Percentiles rank a stretch among this genome's conserved stretches.
Conservation (phyloP, 1,284 basidiomycete genomes). For the Ustilago trichophora region DNA sequence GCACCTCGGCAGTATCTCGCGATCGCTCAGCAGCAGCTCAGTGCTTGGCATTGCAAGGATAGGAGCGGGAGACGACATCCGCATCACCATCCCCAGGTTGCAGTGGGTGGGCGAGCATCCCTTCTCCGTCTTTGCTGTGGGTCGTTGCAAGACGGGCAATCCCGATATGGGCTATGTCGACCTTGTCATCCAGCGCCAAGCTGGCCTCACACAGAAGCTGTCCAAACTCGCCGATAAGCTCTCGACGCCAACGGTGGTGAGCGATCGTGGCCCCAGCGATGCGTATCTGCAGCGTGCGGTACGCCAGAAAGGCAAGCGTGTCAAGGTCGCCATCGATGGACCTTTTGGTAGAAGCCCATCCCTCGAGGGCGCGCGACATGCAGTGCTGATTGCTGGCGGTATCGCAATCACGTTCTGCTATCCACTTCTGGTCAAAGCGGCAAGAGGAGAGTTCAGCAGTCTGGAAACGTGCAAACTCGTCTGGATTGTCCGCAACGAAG, state of each 20-base stretch:
- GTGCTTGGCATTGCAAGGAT: slow-evolving; percentile 3
- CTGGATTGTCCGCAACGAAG: slow-evolving; percentile 28
- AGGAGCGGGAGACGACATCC: slow-evolving; percentile 33
- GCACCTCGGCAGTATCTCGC: neutral
- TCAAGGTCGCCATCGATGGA: slow-evolving; percentile 40
- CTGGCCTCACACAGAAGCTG: slow-evolving; percentile 33
- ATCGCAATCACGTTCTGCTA: slow-evolving; percentile 45
- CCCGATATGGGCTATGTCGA: slow-evolving; percentile 18
- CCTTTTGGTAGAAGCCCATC: slow-evolving; percentile 26
- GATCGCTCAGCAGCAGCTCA: neutral
- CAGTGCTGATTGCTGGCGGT: slow-evolving; percentile 37
- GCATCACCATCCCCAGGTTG: slow-evolving; percentile 29
- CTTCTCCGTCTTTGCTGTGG: slow-evolving; percentile 37
- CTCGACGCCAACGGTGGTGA: neutral
- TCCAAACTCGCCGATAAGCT: slow-evolving; percentile 1
- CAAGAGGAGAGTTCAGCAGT: slow-evolving; percentile 1
- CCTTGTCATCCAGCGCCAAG: slow-evolving; percentile 19
- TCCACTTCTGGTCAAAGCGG: slow-evolving; percentile 27
- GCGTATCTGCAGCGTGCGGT: neutral
- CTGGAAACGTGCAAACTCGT: slow-evolving; percentile 27
- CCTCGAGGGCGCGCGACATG: neutral
- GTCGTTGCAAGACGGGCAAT: slow-evolving; percentile 7
- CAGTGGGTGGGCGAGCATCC: slow-evolving; percentile 43
- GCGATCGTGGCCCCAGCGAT: neutral
- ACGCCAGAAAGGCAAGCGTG: slow-evolving; percentile 5